phyloP scores from a whole-genome alignment of 164 flowering plant genomes.

The Chloranthus sessilifolius region DNA sequence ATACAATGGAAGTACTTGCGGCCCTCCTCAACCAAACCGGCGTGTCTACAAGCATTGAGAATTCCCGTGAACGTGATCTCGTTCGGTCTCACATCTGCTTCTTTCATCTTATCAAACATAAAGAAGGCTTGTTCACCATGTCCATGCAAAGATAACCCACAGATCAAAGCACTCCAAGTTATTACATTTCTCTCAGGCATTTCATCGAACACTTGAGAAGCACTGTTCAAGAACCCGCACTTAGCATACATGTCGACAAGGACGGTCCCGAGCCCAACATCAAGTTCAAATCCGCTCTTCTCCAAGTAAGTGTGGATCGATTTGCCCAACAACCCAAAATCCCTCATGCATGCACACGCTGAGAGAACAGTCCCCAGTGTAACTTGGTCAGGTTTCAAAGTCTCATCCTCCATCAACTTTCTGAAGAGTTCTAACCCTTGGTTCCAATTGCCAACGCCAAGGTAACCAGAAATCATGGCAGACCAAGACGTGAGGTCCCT shows the following conservation, averaged over 20 bases:
- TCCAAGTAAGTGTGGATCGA: slow-evolving; percentile 44
- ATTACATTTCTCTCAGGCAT: slow-evolving; percentile 44
- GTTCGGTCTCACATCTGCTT: slow-evolving; percentile 34
- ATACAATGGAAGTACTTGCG: slow-evolving; percentile 24
- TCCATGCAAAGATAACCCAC: slow-evolving; percentile 48
- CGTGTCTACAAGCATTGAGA: slow-evolving; percentile 47
- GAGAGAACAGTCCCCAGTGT: slow-evolving; percentile 35
- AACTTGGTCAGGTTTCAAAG: slow-evolving; percentile 38
- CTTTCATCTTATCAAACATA: slow-evolving; percentile 40
- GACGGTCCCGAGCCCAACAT: slow-evolving; percentile 44
- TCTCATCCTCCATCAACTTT: slow-evolving; percentile 31
- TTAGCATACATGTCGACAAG: slow-evolving; percentile 53
- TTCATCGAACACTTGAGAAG: slow-evolving; percentile 24
- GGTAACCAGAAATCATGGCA: slow-evolving; percentile 51
- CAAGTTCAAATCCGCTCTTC: slow-evolving; percentile 41
- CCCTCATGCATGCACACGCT: slow-evolving; percentile 44
- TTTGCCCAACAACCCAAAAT: slow-evolving; percentile 54
- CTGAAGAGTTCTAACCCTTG: slow-evolving; percentile 37
- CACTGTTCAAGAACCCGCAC: slow-evolving; percentile 34
- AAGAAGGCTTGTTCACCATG: slow-evolving; percentile 30
- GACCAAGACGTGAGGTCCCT: slow-evolving; percentile 53
- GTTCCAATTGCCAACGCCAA: slow-evolving; percentile 23
- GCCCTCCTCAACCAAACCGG: slow-evolving; percentile 46
- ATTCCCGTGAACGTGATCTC: slow-evolving; percentile 56
- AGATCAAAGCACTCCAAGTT: slow-evolving; percentile 53